These are phyloP conservation scores for Wilcoxina mikolae DNA, from an alignment of 495 filamentous ascomycete genomes.

Conservation along the genomic window DNA sequence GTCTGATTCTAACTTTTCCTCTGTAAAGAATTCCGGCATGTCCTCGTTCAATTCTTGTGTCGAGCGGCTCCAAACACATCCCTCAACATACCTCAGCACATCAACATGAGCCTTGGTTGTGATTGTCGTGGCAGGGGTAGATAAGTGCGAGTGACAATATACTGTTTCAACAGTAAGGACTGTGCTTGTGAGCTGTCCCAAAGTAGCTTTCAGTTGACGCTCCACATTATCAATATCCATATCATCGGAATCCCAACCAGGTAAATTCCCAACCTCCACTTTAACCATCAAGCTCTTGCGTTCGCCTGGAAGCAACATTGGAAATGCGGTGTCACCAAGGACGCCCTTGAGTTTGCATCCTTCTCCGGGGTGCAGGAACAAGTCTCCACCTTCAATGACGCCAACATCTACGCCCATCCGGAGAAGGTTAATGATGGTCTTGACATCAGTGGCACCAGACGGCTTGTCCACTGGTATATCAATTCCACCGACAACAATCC, in stretches of 20 bases:
- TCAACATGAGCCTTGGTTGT: conserved; percentile 2
- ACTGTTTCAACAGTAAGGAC: conserved; percentile 15
- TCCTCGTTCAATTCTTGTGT: background rate
- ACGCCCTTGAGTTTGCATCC: conserved; percentile 19
- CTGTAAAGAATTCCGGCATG: background rate
- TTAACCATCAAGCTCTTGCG: conserved; percentile 19
- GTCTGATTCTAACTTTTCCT: background rate
- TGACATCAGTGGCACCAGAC: background rate
- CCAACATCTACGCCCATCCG: conserved; percentile 18
- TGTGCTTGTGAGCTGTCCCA: conserved; percentile 20
- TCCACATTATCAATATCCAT: conserved; percentile 5
- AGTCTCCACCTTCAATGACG: conserved; percentile 4
- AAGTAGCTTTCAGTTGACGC: conserved; percentile 21
- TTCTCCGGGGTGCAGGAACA: conserved; percentile 15
- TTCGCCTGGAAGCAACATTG: conserved; percentile 19
- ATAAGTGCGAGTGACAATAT: conserved; percentile 13
- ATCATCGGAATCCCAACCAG: background rate
- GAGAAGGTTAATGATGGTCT: conserved; percentile 3
- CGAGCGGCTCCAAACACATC: conserved; percentile 18
- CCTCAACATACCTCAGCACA: conserved; percentile 18
- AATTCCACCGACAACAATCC: background rate
- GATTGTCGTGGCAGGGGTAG: conserved; percentile 1
- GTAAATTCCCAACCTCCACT: conserved; percentile 13
- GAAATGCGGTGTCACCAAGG: conserved; percentile 19
- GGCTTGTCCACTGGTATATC: conserved; percentile 5